Percentiles rank a stretch among this genome's conserved stretches.
phyloP scores from a whole-genome alignment of 1,284 basidiomycete species.

The Ceratorhiza oryzae-sativae region DNA sequence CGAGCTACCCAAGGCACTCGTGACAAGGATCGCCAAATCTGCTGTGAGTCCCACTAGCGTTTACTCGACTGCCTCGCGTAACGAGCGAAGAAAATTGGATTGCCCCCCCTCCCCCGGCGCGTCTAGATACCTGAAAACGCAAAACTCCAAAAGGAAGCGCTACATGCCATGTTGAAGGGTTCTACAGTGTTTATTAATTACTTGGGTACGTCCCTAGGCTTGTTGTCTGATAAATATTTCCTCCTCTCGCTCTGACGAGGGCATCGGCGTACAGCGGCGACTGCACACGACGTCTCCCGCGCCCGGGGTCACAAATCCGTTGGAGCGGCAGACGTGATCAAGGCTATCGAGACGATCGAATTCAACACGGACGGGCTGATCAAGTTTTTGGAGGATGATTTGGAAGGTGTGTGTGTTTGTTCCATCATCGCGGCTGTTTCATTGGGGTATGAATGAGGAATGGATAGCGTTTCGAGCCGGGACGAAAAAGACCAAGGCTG shows the following conservation, averaged over 20 bases:
- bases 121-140: slow-evolving; percentile 79
- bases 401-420: slow-evolving; percentile 62
- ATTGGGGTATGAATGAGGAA: no score
- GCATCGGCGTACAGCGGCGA: slow-evolving; percentile 48
- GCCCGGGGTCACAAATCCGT: slow-evolving; percentile 88
- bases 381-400: slow-evolving; percentile 71
- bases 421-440: no score
- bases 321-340: slow-evolving; percentile 85
- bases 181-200: slow-evolving; percentile 94
- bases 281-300: slow-evolving; percentile 85
- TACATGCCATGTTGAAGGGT: slow-evolving; percentile 79
- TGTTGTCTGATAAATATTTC: no score
- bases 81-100: background rate
- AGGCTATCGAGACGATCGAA: slow-evolving; percentile 81
- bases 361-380: slow-evolving; percentile 71
- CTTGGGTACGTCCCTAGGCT: slow-evolving; percentile 63
- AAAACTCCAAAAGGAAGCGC: slow-evolving; percentile 87
- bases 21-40: slow-evolving; percentile 83
- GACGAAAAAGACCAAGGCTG: slow-evolving; percentile 38
- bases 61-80: slow-evolving; percentile 3
- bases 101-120: background rate
- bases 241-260: background rate
- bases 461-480: slow-evolving; percentile 37
- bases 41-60: slow-evolving; percentile 52
- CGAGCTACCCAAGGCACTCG: slow-evolving; percentile 81